Base-by-base conservation (phyloP, 1,284 basidiomycete species). In the Phaffia rhodozyma region DNA sequence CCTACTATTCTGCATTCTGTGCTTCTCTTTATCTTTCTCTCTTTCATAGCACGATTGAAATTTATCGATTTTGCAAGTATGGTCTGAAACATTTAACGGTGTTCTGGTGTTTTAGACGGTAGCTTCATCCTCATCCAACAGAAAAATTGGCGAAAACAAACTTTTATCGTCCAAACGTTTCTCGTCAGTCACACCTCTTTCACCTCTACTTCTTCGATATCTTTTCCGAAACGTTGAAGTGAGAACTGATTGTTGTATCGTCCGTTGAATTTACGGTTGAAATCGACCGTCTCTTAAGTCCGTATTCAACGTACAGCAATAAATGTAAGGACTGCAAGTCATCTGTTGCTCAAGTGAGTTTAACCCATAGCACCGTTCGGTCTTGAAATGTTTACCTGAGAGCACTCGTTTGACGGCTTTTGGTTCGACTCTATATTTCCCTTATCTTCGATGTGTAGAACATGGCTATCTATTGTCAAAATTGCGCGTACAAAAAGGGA, bases 111-210 rank as follows among this genome's bases (percentile, higher is more conserved):
- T 6, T 68, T 73, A 21, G 75, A 76, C 62, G 72, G 71, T 73
- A 66, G 71, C 74, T 1, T 72, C 54, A 16, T 34, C 73, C 6
- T 72, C 73, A 0, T 72, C 72, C 5, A 76, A 74, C 5, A 72
- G 76, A 3, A 72, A 73, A 53, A 74, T 77, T 16, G 76, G 76
- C 52, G 75, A 76, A 69, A 77, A 77, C 71, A 77, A 77, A 68
- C 70, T 77, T 0, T 66, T 77, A 16, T 68, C 70, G 0, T 71
- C 74, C 0, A 69, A 75, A 61, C 69, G 63, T 5, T 65, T 60
- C 55, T 65, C 63, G 63, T 65, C 23, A n/a, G 63, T 60, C 48
- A 30, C 38, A 32, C 43, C 25, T 16, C 50, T 48, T 21, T 2
- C 16, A 29, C 21, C n/a, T n/a, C 34, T n/a, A 27, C 27, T n/a